Evolutionary conservation across 2,329 filamentous ascomycete genomes (phyloP), one percentile per base, ranked within the genome.

Genomic region (Fonsecaea multimorphosa): DNA sequence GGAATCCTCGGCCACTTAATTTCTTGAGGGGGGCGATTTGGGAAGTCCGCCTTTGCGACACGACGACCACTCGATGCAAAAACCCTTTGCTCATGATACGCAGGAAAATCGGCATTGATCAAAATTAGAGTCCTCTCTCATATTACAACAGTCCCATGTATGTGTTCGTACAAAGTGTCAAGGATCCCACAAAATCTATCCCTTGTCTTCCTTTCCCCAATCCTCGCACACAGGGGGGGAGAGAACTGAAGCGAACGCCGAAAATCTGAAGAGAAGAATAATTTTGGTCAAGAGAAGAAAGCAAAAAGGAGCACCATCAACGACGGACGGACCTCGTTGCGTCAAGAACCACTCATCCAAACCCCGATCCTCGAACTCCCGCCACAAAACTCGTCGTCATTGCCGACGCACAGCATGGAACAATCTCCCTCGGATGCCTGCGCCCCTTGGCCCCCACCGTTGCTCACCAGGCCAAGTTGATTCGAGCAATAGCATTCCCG

Each of bases 401-500:
- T 73, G 9, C 73, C 73, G 2, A 51, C 36, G 53, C 71, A 74
- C 11, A 65, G n/a, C 59, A 73, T 73, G 46, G 32, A 31, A 38
- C 63, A 70, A 55, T 69, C 69, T 2, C 40, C 38, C 24, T 66
- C 59, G 5, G 58, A 11, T 3, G 63, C 40, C 49, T 46, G 34
- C 5, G n/a, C 8, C 22, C 66, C 54, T 59, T 71, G 56, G 32
- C 71, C 72, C 7, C 63, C 58, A 6, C 63, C 58, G 5, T 69
- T 63, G 64, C 70, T 72, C 19, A 69, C 70, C 7, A 58, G 46
- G 2, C 40, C 44, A 9, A 76, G 56, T 1, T 59, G 57, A 58
- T 75, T 73, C 8, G 73, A 74, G 67, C 76, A 77, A 60, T 65
- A 73, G 65, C 77, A 79, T 64, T 79, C 75, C 31, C 72, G 59